phyloP scores from a whole-genome alignment of 495 filamentous ascomycete species.

The Neurospora cerealis region DNA sequence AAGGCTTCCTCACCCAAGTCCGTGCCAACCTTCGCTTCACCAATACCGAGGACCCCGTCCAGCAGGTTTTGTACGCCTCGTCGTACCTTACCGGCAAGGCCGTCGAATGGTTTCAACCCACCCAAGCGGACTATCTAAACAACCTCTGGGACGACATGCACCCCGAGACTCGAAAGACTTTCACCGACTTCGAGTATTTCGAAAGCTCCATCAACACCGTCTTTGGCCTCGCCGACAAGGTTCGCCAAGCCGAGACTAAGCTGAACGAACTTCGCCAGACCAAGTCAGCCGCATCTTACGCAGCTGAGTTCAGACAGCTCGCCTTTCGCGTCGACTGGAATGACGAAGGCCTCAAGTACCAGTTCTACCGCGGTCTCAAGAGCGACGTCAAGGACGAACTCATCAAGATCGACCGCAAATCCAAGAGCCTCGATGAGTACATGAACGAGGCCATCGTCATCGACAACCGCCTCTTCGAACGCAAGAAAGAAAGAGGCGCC shows the following conservation, averaged over 20 bases:
- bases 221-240: not conserved
- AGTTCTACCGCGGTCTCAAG: not conserved
- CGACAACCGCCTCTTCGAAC: not conserved
- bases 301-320: not conserved
- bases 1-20: not conserved
- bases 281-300: not conserved
- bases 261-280: not conserved
- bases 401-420: not conserved
- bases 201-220: not conserved
- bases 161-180: not conserved
- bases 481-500: not conserved
- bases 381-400: not conserved
- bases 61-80: not conserved
- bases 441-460: not conserved
- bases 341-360: not conserved
- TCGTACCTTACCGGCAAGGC: not conserved
- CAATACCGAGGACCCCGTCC: not conserved
- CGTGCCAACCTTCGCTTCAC: not conserved
- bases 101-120: not conserved
- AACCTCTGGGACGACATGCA: not conserved
- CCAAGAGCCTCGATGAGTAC: not conserved
- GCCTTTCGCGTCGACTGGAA: not conserved
- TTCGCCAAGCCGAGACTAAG: not conserved
- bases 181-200: not conserved
- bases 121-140: not conserved